These are phyloP conservation scores for Aspergillus arachidicola DNA, from an alignment of 2,329 filamentous ascomycete genomes.

Conservation along the genomic window DNA sequence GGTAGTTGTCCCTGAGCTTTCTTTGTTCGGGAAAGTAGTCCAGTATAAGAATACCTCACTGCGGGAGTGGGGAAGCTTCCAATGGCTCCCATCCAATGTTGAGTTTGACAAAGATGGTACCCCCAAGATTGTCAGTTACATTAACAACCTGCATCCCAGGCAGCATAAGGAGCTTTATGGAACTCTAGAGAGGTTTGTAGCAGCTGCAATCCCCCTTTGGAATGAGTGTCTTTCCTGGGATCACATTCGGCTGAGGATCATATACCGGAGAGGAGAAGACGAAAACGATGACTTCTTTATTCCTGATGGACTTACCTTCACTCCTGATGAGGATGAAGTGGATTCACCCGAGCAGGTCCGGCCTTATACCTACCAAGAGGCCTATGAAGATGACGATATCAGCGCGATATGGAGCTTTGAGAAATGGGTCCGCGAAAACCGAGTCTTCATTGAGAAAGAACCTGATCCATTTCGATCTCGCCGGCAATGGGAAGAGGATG, in stretches of 20 bases:
- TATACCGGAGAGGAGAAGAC: not conserved
- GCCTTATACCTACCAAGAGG: not conserved
- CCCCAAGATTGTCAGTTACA: slow-evolving; percentile 41
- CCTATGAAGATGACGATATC: not conserved
- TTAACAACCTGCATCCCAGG: slow-evolving; percentile 48
- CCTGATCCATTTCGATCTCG: not conserved
- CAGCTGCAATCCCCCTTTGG: slow-evolving; percentile 51
- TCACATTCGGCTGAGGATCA: not conserved
- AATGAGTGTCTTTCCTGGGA: slow-evolving; percentile 27
- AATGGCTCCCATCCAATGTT: slow-evolving; percentile 51
- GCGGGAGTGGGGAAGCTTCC: slow-evolving; percentile 33
- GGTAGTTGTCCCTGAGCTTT: not conserved
- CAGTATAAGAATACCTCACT: slow-evolving; percentile 13
- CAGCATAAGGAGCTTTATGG: slow-evolving; percentile 36
- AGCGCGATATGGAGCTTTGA: not conserved
- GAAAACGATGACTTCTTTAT: not conserved
- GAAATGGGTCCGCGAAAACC: not conserved
- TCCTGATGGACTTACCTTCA: not conserved
- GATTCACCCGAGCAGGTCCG: not conserved
- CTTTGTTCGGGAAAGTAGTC: too few species aligned
- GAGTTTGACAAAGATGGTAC: slow-evolving; percentile 21
- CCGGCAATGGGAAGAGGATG: not conserved
- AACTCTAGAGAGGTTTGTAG: slow-evolving; percentile 39
- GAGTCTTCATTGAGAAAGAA: not conserved
- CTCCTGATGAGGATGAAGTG: not conserved